These are phyloP conservation scores for Arachnomyces sp. DNA, from an alignment of 2,329 filamentous ascomycete genomes.

Conservation along the genomic window DNA sequence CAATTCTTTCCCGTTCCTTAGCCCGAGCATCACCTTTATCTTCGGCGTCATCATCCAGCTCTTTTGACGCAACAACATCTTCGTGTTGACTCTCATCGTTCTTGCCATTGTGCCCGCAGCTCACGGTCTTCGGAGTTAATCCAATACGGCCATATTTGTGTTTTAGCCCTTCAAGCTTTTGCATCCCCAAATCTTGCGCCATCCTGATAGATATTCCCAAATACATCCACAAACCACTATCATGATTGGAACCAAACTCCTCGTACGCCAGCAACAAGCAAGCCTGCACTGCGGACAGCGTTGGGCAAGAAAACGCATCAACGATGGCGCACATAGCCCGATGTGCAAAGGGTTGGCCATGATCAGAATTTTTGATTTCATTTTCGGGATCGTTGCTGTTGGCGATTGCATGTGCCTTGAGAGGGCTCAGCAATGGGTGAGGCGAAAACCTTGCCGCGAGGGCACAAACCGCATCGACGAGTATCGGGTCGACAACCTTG, in stretches of 20 bases:
- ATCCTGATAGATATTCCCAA: constrained; percentile 78
- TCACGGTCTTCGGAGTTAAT: constrained; percentile 50
- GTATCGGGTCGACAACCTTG: constrained; percentile 72
- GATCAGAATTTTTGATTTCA: constrained; percentile 50
- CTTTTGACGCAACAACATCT: constrained; percentile 29
- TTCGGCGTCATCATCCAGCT: constrained; percentile 27
- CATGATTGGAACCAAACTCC: constrained; percentile 79
- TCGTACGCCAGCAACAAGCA: constrained; percentile 80
- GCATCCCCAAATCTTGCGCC: constrained; percentile 71
- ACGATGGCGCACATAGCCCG: constrained; percentile 75
- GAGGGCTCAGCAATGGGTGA: constrained; percentile 44
- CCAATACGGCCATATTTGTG: constrained; percentile 48
- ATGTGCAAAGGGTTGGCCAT: constrained; percentile 70
- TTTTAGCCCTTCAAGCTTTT: constrained; percentile 68
- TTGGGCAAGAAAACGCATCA: constrained; percentile 75
- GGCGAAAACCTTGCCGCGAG: constrained; percentile 72
- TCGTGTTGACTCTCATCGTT: constrained; percentile 39
- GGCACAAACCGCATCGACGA: constrained; percentile 80
- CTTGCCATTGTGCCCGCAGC: constrained; percentile 34
- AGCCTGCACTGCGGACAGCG: constrained; percentile 75
- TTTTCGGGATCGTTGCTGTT: constrained; percentile 23
- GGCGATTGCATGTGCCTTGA: constrained; percentile 45
- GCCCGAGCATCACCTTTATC: constrained; percentile 47
- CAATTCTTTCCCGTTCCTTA: constrained; percentile 71
- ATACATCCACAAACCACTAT: constrained; percentile 92